These are phyloP conservation scores for Saccharomycopsis sp. DNA, from an alignment of 805 yeast species.

Conservation along the genomic window DNA sequence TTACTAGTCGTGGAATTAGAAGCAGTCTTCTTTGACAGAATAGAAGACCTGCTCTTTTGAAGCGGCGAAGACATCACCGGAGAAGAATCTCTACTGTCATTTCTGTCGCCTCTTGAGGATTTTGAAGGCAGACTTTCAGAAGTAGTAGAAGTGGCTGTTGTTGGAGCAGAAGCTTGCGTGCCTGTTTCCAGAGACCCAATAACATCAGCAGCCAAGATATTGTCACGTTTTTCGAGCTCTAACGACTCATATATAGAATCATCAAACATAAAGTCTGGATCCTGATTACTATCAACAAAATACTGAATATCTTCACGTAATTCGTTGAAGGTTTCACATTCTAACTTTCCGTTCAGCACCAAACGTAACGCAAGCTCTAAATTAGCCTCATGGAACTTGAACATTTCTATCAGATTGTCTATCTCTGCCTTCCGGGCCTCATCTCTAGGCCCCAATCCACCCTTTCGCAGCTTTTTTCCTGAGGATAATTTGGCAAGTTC, in stretches of 20 bases:
- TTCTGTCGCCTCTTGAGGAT: background rate
- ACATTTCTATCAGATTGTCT: conserved; percentile 63
- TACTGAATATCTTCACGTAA: conserved; percentile 87
- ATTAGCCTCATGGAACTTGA: conserved; percentile 69
- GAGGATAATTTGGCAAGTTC: conserved; percentile 15
- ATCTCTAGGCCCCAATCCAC: conserved; percentile 47
- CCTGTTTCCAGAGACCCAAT: conserved; percentile 12
- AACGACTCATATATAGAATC: conserved; percentile 87
- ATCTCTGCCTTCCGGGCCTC: conserved; percentile 48
- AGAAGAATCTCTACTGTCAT: background rate
- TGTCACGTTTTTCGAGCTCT: conserved; percentile 47
- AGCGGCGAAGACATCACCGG: conserved; percentile 1
- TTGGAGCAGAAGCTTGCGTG: background rate
- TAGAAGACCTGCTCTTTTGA: background rate
- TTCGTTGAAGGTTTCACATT: conserved; percentile 66
- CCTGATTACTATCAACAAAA: conserved; percentile 90
- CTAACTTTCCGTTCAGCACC: conserved; percentile 74
- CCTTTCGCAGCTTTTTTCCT: conserved; percentile 15
- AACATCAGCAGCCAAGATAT: conserved; percentile 16
- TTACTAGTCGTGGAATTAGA: background rate
- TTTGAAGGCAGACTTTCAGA: background rate
- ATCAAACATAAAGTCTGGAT: conserved; percentile 88
- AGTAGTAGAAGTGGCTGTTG: background rate
- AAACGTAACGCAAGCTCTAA: conserved; percentile 72
- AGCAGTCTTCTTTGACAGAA: conserved; percentile 2